These are phyloP conservation scores for Colletotrichum spaethianum DNA, from an alignment of 2,329 filamentous ascomycete genomes.

Conservation along the genomic window DNA sequence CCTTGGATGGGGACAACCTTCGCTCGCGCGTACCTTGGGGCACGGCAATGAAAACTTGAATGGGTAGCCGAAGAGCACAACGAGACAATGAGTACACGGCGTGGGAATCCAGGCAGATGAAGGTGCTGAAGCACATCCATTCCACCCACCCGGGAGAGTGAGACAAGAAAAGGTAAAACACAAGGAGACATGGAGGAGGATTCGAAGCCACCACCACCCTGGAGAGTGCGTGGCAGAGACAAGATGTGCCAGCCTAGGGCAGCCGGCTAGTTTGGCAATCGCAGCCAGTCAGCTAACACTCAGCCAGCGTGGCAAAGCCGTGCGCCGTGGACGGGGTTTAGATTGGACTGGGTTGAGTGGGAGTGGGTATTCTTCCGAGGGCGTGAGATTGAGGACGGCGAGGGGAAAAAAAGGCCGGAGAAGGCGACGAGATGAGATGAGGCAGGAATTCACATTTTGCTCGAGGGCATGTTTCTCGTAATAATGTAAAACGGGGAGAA, in stretches of 20 bases:
- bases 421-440: constrained; percentile 29
- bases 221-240: constrained; percentile 19
- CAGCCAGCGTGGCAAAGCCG: constrained; percentile 19
- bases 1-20: constrained; percentile 26
- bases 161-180: constrained; percentile 29
- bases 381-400: constrained; percentile 19
- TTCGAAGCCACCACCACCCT: constrained; percentile 22
- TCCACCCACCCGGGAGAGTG: constrained; percentile 20
- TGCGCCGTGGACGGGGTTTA: constrained; percentile 13
- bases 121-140: constrained; percentile 27
- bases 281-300: constrained; percentile 21
- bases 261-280: constrained; percentile 15
- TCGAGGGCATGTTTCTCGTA: constrained; percentile 18
- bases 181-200: constrained; percentile 2
- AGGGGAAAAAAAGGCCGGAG: constrained; percentile 6
- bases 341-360: constrained; percentile 12
- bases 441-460: constrained; percentile 30
- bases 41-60: constrained; percentile 7
- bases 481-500: constrained; percentile 28
- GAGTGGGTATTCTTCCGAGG: background rate
- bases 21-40: constrained; percentile 6
- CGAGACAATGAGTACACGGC: background rate
- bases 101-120: constrained; percentile 34
- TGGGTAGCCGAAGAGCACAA: constrained; percentile 6
- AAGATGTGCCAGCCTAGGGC: constrained; percentile 14